phyloP scores from a whole-genome alignment of 345 rosid genomes.

The Hevea brasiliensis region DNA sequence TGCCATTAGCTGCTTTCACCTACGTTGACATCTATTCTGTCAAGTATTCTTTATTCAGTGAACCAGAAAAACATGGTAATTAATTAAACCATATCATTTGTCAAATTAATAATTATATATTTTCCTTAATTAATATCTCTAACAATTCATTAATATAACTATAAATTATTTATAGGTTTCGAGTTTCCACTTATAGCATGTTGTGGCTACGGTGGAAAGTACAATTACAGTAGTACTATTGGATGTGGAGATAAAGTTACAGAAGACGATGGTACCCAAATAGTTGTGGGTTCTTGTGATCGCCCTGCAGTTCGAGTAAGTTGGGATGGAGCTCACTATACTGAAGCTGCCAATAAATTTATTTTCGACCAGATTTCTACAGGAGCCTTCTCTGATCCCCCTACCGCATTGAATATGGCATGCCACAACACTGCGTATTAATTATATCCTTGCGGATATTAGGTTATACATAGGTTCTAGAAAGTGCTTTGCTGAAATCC shows the following conservation, averaged over 20 bases:
- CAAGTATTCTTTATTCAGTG: slow-evolving; percentile 45
- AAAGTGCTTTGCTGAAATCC: no score
- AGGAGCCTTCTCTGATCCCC: slow-evolving; percentile 36
- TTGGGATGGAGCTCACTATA: slow-evolving; percentile 45
- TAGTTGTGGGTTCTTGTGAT: slow-evolving; percentile 34
- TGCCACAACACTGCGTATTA: slow-evolving; percentile 8
- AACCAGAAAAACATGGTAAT: slow-evolving; percentile 46
- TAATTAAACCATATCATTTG: background rate
- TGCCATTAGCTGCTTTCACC: slow-evolving; percentile 41
- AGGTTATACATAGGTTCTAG: no score
- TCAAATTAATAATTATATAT: no score
- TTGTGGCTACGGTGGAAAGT: slow-evolving; percentile 14
- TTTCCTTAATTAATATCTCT: no score
- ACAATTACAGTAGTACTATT: background rate
- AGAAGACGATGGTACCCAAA: slow-evolving; percentile 27
- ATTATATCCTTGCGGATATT: no score
- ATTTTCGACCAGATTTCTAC: slow-evolving; percentile 33
- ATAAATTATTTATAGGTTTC: slow-evolving; percentile 1
- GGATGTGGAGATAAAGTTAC: slow-evolving; percentile 21
- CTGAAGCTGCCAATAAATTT: slow-evolving; percentile 42
- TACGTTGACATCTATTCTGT: slow-evolving; percentile 52
- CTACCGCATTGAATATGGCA: slow-evolving; percentile 25
- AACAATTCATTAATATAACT: no score
- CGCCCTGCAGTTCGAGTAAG: slow-evolving; percentile 24
- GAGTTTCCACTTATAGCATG: slow-evolving; percentile 19